Conservation (phyloP, 2,329 filamentous ascomycete species). For the Xylariaceae sp. region DNA sequence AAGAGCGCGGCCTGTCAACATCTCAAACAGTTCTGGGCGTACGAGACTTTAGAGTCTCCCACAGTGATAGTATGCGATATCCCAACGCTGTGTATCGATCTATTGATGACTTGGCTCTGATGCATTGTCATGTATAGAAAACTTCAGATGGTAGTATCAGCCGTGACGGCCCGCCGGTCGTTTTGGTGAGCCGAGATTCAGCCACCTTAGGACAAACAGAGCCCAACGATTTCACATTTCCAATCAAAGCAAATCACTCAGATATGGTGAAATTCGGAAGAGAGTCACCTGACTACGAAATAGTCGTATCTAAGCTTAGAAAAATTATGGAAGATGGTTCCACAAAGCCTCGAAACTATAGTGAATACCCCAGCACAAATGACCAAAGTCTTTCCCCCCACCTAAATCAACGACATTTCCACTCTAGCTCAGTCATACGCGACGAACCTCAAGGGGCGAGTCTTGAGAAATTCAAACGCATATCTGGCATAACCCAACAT, state of each 20-base stretch:
- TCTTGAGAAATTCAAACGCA: conserved; percentile 1
- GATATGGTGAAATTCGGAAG: conserved; percentile 16
- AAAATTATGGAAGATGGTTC: no score
- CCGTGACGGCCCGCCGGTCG: conserved; percentile 5
- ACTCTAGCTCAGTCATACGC: no score
- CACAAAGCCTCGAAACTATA: no score
- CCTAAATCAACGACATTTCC: no score
- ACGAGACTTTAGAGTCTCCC: conserved; percentile 13
- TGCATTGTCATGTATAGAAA: conserved; percentile 2
- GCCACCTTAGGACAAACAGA: conserved; percentile 7
- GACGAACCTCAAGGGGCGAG: background rate
- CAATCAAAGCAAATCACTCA: conserved; percentile 12
- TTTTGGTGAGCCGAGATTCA: conserved; percentile 13
- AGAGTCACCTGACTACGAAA: conserved; percentile 4
- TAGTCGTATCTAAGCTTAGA: conserved; percentile 12
- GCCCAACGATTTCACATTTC: conserved; percentile 2
- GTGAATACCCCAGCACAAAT: no score
- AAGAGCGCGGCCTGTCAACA: background rate
- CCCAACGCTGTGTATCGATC: no score
- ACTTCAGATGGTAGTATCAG: conserved; percentile 1
- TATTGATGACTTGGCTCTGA: no score
- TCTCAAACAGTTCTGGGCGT: conserved; percentile 11
- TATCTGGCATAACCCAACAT: background rate
- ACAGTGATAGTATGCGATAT: no score
- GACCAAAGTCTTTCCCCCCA: no score